These are phyloP conservation scores for Phytophthora macrochlamydospora DNA, from an alignment of 352 stramenopile genomes.

Conservation along the genomic window DNA sequence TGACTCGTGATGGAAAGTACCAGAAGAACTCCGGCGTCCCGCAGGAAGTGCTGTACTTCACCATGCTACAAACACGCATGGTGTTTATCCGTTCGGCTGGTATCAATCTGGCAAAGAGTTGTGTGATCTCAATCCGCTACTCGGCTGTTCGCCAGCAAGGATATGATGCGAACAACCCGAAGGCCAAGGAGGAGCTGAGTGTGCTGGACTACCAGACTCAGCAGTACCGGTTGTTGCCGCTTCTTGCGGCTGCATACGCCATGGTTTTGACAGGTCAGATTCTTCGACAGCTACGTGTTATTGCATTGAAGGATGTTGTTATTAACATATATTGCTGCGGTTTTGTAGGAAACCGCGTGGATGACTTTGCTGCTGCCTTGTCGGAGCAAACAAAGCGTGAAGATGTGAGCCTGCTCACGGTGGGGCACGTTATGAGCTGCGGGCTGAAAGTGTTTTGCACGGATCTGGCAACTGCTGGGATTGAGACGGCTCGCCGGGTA, in stretches of 20 bases:
- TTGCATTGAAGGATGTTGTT: conserved; percentile 44
- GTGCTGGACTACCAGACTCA: conserved; percentile 96
- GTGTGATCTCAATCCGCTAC: conserved; percentile 94
- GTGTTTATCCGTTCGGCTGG: conserved; percentile 60
- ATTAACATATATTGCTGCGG: not conserved
- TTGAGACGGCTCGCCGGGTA: conserved; percentile 42
- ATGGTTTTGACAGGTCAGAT: conserved; percentile 83
- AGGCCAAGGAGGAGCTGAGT: conserved; percentile 74
- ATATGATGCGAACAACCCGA: conserved; percentile 57
- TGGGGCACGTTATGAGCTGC: conserved; percentile 50
- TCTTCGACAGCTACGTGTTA: conserved; percentile 85
- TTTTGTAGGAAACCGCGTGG: conserved; percentile 35
- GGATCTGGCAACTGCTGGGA: conserved; percentile 34
- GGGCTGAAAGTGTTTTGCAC: conserved; percentile 46
- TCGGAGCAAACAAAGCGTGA: conserved; percentile 35
- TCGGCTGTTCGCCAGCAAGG: conserved; percentile 93
- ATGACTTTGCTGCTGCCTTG: conserved; percentile 37
- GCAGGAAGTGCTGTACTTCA: conserved; percentile 76
- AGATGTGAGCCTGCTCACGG: conserved; percentile 37
- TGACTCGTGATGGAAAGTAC: conserved; percentile 70
- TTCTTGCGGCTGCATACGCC: conserved; percentile 92
- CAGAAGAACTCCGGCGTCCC: conserved; percentile 56
- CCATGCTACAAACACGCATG: conserved; percentile 85
- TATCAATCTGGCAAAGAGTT: conserved; percentile 80
- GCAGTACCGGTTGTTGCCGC: conserved; percentile 94